Conservation (phyloP, 1,139 yeast genomes). For the Kurtzmaniella quercitrusa region DNA sequence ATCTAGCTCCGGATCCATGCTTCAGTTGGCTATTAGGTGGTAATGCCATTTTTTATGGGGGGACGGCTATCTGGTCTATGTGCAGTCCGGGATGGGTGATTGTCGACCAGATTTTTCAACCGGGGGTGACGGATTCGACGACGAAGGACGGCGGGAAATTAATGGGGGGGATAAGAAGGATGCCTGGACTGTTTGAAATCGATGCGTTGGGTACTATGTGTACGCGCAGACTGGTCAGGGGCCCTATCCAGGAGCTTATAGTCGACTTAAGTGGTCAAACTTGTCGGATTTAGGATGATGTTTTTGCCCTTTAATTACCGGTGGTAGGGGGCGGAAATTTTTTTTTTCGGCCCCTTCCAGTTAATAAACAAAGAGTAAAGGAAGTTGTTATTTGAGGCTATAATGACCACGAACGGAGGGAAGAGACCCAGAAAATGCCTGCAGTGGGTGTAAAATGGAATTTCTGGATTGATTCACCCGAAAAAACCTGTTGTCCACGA, state of each 20-base stretch:
- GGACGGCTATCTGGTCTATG: neutral
- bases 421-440: neutral
- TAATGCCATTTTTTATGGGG: conserved; percentile 21
- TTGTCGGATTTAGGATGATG: neutral
- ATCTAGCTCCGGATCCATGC: conserved; percentile 56
- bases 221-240: neutral
- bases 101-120: neutral
- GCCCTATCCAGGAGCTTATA: neutral
- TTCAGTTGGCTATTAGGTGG: conserved; percentile 20
- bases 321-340: neutral
- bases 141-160: too few species aligned
- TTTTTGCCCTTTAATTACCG: neutral
- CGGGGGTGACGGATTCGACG: neutral
- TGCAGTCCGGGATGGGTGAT: conserved; percentile 1
- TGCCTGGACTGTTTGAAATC: too few species aligned
- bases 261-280: neutral
- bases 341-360: neutral
- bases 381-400: neutral
- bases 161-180: too few species aligned
- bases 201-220: neutral
- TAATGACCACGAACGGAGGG: neutral
- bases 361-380: neutral
- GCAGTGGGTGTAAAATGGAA: neutral
- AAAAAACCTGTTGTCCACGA: neutral
- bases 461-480: neutral